phyloP scores from a whole-genome alignment of 2,329 filamentous ascomycete genomes.

The Teratosphaeria nubilosa region DNA sequence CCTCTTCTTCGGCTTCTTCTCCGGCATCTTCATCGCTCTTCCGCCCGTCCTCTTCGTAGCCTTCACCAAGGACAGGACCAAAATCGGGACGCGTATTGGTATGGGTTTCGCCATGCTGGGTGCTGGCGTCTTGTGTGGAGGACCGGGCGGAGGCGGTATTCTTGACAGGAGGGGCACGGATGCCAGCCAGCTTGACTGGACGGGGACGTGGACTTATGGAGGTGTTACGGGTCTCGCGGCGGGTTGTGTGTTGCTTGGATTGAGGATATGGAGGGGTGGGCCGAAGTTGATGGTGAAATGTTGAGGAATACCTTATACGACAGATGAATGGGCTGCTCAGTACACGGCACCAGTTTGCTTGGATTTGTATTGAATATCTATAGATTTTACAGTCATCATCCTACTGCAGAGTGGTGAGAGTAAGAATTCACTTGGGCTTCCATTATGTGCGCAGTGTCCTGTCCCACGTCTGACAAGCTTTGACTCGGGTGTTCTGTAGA shows the following conservation, averaged over 20 bases:
- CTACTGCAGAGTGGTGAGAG: not conserved
- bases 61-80: constrained; percentile 32
- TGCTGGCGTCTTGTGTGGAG: constrained; percentile 26
- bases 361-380: not conserved
- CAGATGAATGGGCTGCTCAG: not conserved
- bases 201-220: constrained; percentile 25
- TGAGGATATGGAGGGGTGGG: constrained; percentile 18
- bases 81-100: constrained; percentile 36
- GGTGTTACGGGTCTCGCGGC: constrained; percentile 18
- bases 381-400: not conserved
- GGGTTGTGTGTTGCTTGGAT: constrained; percentile 14
- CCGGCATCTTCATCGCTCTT: constrained; percentile 34
- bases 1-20: constrained; percentile 34
- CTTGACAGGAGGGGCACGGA: constrained; percentile 12
- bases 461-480: no score
- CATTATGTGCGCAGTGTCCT: no score
- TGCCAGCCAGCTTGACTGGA: constrained; percentile 22
- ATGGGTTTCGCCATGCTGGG: constrained; percentile 27
- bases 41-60: constrained; percentile 31
- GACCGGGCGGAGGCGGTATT: constrained; percentile 27
- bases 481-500: no score
- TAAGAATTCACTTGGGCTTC: no score
- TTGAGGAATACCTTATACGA: not conserved
- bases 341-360: not conserved
- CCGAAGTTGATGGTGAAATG: constrained; percentile 18